Evolutionary conservation across 305 asterid genomes (phyloP), one percentile per base, ranked within the genome.

Genomic region (Salvia sclarea): DNA sequence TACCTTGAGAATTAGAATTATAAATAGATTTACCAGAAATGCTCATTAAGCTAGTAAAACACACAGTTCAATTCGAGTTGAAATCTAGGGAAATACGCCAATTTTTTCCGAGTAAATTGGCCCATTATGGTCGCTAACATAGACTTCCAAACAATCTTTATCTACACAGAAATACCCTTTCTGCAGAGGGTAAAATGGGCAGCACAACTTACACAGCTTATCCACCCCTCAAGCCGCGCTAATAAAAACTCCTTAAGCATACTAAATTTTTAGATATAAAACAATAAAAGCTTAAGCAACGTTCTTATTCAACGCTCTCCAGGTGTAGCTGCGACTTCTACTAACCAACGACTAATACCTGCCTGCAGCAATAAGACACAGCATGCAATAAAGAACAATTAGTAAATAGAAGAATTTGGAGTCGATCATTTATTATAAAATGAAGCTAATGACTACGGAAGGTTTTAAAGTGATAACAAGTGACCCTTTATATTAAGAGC

Each of bases 101-200:
- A 61, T 12, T 0, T 60, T 45, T n/a, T 13, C 14, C 6, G 33
- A n/a, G 40, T 25, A 69, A 69, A 48, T 21, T 50, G 66, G 58
- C 68, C 41, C 12, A 11, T 59, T 64, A 48, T 45, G 53, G 54
- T 66, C 57, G 37, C 41, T 70, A 67, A 37, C 45, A 45, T 7
- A 50, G 63, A 17, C 37, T 62, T 62, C 44, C 40, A 62, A 70
- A 72, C 55, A 69, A 65, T 44, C 60, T 68, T 63, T 77, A 81
- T 78, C 82, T 78, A 81, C 79, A 81, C 24, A 57, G 67, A 65
- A 60, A 53, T 69, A 71, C 71, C 61, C 61, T 64, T 59, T 48
- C 44, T 10, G 52, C 21, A 69, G 35, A 71, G 71, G 71, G 25
- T 12, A 37, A 60, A 47, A 54, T 12, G 48, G 59, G 49, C n/a